Base-by-base conservation (phyloP, 768 basidiomycete species). In the Gloeostereum incarnatum region DNA sequence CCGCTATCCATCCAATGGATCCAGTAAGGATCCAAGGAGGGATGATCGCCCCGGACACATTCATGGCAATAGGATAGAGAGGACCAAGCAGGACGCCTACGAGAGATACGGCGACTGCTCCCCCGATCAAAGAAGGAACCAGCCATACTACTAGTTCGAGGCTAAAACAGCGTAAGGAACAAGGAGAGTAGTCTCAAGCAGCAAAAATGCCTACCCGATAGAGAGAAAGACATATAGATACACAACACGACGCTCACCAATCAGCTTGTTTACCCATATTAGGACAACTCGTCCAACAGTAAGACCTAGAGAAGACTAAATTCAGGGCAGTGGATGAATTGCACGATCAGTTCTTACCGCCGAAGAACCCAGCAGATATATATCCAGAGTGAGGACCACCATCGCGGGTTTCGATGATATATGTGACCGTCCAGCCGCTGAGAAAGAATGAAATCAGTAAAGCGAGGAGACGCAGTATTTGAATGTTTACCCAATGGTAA, bases 21-120 rank as follows among this genome's bases (percentile, higher is more conserved):
- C 69, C 73, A 31, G 67, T 71, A 19, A 87, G 65, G 6, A 91
- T 63, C 69, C 78, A 79, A 6, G 66, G 66, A 5, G 88, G 89
- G 6, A 92, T 56, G 37, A 88, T 65, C 1, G 75, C 67, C 5
- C 75, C 70, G 1, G 79, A 62, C 31, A 82, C 72, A 50, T 81
- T 84, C 74, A 90, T 77, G 6, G 74, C 66, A 31, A 83, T 71
- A 1, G 81, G 81, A 50, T 80, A 86, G 61, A 86, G 73, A 2
- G 82, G 83, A 1, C 82, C 85, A n/a, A 88, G 62, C 17, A 85
- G 55, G 6, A 85, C 34, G 13, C 84, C 85, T 11, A 84, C 58
- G 32, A 84, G 46, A 2, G 79, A 68, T 17, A 86, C 66, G 0
- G 78, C 73, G 3, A 85, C 63, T 2, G 73, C 83, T 46, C 73